Evolutionary conservation across 345 rosid species (phyloP).

Genomic region (Linum trigynum): DNA sequence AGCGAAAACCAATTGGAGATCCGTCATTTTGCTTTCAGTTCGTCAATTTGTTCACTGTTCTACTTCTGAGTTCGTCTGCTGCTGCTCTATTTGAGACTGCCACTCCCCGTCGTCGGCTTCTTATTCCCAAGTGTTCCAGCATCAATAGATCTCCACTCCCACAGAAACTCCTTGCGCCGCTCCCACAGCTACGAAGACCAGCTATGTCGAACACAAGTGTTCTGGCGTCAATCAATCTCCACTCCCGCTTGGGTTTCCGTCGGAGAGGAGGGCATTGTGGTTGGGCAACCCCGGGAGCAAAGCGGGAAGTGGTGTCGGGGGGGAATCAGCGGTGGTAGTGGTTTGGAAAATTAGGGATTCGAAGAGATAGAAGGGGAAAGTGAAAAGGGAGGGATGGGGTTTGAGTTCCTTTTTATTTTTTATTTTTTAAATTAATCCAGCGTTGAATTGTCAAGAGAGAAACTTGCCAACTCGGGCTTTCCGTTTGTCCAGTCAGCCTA

Average conservation of each 20-base stretch:
- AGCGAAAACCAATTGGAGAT: no score
- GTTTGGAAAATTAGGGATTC: not conserved
- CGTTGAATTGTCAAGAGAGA: no score
- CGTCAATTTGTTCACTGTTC: no score
- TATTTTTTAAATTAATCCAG: no score
- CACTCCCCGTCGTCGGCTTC: no score
- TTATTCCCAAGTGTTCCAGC: no score
- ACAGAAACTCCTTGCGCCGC: slow-evolving; percentile 60
- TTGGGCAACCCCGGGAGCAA: not conserved
- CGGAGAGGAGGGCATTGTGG: slow-evolving; percentile 34
- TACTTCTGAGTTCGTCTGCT: no score
- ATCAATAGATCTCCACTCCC: slow-evolving; percentile 37
- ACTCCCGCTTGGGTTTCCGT: slow-evolving; percentile 6
- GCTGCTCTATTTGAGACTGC: no score
- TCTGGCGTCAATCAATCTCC: slow-evolving; percentile 23
- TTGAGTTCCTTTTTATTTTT: no score
- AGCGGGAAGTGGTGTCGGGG: not conserved
- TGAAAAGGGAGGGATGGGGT: not conserved
- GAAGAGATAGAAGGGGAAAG: slow-evolving; percentile 39
- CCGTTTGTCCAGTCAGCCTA: no score
- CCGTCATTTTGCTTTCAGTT: no score
- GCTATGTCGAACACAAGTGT: slow-evolving; percentile 88
- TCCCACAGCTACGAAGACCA: slow-evolving; percentile 72
- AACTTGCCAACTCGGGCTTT: no score
- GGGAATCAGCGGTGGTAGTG: slow-evolving; percentile 15